Conservation (phyloP, 257 asterid genomes). For the Solanum habrochaites region DNA sequence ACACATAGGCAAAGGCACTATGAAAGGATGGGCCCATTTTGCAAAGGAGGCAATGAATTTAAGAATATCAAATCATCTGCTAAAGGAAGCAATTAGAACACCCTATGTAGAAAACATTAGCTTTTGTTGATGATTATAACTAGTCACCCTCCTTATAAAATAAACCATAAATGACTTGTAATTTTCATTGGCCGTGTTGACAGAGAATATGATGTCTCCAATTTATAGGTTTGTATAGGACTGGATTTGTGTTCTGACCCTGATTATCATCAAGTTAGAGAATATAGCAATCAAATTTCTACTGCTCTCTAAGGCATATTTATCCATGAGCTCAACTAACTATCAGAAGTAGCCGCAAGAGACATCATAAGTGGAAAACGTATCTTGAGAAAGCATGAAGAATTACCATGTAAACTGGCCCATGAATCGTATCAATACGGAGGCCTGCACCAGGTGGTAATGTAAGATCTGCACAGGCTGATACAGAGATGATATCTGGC, state of each 20-base stretch:
- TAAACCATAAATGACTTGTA: not conserved
- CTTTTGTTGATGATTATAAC: not conserved
- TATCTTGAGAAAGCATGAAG: not conserved
- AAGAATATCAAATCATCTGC: not conserved
- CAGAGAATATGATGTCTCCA: not conserved
- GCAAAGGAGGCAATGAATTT: not conserved
- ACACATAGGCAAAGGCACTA: not conserved
- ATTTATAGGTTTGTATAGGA: not conserved
- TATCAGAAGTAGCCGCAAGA: not conserved
- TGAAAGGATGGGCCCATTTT: not conserved
- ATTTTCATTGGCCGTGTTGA: not conserved
- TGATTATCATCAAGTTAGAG: not conserved
- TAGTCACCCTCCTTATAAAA: not conserved
- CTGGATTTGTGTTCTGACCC: not conserved
- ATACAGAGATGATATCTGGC: slow-evolving; percentile 60
- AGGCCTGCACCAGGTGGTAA: slow-evolving; percentile 98
- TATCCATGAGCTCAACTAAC: not conserved
- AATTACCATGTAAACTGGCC: slow-evolving; percentile 75
- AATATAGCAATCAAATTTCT: not conserved
- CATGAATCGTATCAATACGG: slow-evolving; percentile 61
- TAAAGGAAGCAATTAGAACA: not conserved
- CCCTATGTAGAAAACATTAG: not conserved
- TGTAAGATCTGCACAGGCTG: slow-evolving; percentile 90
- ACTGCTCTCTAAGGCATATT: not conserved
- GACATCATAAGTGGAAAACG: not conserved